Conservation (phyloP, 1,284 basidiomycete genomes). For the Ganoderma sinense region DNA sequence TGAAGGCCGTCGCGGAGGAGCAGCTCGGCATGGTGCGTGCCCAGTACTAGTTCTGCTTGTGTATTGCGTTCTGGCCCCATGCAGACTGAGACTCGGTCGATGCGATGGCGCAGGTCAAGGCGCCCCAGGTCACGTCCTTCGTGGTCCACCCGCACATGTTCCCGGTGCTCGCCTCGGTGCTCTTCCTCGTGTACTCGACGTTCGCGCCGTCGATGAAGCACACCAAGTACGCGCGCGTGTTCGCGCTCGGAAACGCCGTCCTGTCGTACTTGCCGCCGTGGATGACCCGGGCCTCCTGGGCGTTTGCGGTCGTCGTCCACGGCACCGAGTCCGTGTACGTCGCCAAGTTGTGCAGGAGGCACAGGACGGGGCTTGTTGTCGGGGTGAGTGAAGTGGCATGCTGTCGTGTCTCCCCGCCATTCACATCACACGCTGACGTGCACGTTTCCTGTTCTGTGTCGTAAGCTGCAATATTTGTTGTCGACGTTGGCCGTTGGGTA, state of each 20-base stretch:
- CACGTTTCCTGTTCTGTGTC: slow-evolving; percentile 2
- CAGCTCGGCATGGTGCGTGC: slow-evolving; percentile 78
- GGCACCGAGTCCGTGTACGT: slow-evolving; percentile 61
- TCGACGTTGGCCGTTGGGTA: slow-evolving; percentile 60
- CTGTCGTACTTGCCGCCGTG: slow-evolving; percentile 29
- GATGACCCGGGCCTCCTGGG: slow-evolving; percentile 41
- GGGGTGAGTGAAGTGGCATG: slow-evolving; percentile 62
- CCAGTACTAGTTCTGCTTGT: no score
- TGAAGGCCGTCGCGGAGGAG: slow-evolving; percentile 79
- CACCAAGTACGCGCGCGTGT: slow-evolving; percentile 29
- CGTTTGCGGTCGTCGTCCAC: slow-evolving; percentile 47
- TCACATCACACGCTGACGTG: slow-evolving; percentile 8
- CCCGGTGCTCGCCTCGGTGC: slow-evolving; percentile 35
- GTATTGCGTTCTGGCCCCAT: no score
- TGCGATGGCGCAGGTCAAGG: no score
- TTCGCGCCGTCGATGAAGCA: slow-evolving; percentile 43
- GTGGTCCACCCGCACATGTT: slow-evolving; percentile 43
- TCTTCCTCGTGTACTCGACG: slow-evolving; percentile 49
- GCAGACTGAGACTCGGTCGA: no score
- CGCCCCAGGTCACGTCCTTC: slow-evolving; percentile 68
- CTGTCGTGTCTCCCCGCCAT: slow-evolving; percentile 2
- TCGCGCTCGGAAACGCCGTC: slow-evolving; percentile 25
- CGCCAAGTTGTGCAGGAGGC: slow-evolving; percentile 58
- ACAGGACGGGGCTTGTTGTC: slow-evolving; percentile 57
- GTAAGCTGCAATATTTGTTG: slow-evolving; percentile 58